phyloP scores from a whole-genome alignment of 352 stramenopile species.

The Lagenidium sp. region DNA sequence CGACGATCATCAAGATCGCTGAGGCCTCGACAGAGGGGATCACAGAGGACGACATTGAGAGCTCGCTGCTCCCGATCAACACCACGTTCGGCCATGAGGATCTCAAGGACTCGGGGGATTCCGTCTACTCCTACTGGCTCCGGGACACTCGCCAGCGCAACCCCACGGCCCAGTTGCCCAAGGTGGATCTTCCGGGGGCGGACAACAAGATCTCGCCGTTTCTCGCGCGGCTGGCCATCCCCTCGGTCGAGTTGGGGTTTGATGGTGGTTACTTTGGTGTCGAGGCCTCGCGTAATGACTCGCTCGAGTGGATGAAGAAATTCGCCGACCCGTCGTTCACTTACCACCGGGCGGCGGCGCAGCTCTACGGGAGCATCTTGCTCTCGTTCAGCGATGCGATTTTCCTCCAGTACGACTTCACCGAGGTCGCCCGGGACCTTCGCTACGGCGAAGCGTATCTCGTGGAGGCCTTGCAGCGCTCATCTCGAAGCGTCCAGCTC shows the following conservation, averaged over 20 bases:
- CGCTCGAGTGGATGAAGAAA: conserved; percentile 68
- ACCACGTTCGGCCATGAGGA: conserved; percentile 57
- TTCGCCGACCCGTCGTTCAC: conserved; percentile 63
- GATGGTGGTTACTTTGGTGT: conserved; percentile 60
- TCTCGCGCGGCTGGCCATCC: conserved; percentile 55
- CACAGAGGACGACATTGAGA: conserved; percentile 12
- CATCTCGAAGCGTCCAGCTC: conserved; percentile 14
- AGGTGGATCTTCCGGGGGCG: conserved; percentile 35
- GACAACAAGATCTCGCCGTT: conserved; percentile 64
- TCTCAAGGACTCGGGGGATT: conserved; percentile 43
- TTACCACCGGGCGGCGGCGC: conserved; percentile 62
- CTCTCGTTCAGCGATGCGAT: conserved; percentile 69
- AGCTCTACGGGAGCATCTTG: conserved; percentile 75
- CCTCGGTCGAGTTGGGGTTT: conserved; percentile 65
- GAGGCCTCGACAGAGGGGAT: neutral
- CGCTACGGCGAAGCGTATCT: conserved; percentile 53
- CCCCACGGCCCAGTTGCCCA: conserved; percentile 34
- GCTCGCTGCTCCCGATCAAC: conserved; percentile 46
- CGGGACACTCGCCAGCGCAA: conserved; percentile 26
- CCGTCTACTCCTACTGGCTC: conserved; percentile 70
- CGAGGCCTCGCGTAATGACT: conserved; percentile 43
- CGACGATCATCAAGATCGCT: neutral
- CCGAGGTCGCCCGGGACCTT: conserved; percentile 60
- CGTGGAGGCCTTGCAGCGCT: conserved; percentile 20
- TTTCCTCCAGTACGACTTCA: conserved; percentile 85